Conservation (phyloP, 371 early-diverging fungal genomes). For the Actinomucor elegans region DNA sequence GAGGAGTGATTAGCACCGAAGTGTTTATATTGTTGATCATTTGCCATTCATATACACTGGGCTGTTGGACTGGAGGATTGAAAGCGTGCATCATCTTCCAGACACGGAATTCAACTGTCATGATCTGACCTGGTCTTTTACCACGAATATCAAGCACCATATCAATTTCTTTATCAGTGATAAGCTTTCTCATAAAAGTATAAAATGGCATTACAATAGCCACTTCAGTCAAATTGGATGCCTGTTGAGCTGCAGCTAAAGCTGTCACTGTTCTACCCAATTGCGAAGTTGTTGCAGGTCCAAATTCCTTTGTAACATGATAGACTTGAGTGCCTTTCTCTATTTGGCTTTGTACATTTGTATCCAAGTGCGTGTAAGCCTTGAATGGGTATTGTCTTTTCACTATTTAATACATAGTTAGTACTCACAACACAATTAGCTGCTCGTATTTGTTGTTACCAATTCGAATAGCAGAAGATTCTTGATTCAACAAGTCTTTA, state of each 20-base stretch:
- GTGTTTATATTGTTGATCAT: constrained; percentile 31
- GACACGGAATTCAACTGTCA: constrained; percentile 49
- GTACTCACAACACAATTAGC: background rate
- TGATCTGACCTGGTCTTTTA: constrained; percentile 31
- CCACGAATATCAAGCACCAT: constrained; percentile 56
- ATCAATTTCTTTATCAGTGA: constrained; percentile 28
- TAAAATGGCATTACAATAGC: constrained; percentile 66
- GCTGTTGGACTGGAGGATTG: constrained; percentile 30
- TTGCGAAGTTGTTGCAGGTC: constrained; percentile 57
- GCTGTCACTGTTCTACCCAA: constrained; percentile 67
- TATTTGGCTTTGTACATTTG: constrained; percentile 32
- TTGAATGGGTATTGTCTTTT: constrained; percentile 51
- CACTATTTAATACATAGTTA: constrained; percentile 7
- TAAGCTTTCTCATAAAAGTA: constrained; percentile 44
- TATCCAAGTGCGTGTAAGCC: constrained; percentile 50
- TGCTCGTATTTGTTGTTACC: constrained; percentile 31
- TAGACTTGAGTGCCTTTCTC: constrained; percentile 51
- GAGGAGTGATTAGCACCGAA: constrained; percentile 18
- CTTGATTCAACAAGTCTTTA: constrained; percentile 29
- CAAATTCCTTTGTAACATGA: constrained; percentile 69
- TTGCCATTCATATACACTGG: constrained; percentile 21
- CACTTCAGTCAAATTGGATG: constrained; percentile 44
- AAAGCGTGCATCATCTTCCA: constrained; percentile 46
- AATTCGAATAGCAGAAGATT: constrained; percentile 49
- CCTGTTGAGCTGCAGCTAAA: constrained; percentile 59